Conservation (phyloP, 352 stramenopile genomes). For the Phytopythium kandeliae region DNA sequence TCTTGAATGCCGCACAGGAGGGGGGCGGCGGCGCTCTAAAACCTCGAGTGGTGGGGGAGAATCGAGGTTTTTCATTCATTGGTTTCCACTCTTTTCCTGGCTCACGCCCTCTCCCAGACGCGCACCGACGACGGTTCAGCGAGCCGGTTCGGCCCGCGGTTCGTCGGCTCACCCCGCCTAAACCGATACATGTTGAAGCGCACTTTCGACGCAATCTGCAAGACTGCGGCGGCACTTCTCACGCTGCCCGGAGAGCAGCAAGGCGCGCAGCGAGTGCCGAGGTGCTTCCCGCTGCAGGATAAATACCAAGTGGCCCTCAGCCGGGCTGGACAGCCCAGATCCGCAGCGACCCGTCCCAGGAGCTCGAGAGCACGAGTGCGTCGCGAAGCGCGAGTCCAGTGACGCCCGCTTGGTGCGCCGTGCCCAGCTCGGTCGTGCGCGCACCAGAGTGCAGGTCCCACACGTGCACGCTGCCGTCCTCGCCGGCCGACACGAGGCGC, state of each 20-base stretch:
- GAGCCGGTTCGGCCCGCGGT: neutral
- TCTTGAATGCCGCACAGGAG: slow-evolving; percentile 3
- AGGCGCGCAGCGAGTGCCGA: too few species aligned
- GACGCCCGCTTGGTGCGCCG: slow-evolving; percentile 54
- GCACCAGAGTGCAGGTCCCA: slow-evolving; percentile 80
- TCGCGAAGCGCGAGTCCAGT: slow-evolving; percentile 57
- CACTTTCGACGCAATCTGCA: too few species aligned
- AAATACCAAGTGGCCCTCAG: too few species aligned
- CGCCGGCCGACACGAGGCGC: slow-evolving; percentile 67
- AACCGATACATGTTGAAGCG: too few species aligned
- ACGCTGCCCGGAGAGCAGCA: too few species aligned
- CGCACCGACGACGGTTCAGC: neutral
- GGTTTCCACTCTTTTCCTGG: too few species aligned
- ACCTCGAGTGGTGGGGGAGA: neutral
- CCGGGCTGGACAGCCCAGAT: slow-evolving; percentile 45
- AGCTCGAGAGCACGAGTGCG: slow-evolving; percentile 59
- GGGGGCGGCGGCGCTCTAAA: too few species aligned
- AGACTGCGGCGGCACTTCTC: too few species aligned
- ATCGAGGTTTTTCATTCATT: neutral
- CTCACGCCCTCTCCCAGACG: too few species aligned
- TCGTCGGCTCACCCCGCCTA: too few species aligned
- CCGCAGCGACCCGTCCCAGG: slow-evolving; percentile 68
- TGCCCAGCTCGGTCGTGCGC: slow-evolving; percentile 46
- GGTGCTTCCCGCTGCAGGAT: neutral
- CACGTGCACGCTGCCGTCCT: slow-evolving; percentile 64